Conservation (phyloP, 768 basidiomycete genomes). For the Leccinum longicurvipes region DNA sequence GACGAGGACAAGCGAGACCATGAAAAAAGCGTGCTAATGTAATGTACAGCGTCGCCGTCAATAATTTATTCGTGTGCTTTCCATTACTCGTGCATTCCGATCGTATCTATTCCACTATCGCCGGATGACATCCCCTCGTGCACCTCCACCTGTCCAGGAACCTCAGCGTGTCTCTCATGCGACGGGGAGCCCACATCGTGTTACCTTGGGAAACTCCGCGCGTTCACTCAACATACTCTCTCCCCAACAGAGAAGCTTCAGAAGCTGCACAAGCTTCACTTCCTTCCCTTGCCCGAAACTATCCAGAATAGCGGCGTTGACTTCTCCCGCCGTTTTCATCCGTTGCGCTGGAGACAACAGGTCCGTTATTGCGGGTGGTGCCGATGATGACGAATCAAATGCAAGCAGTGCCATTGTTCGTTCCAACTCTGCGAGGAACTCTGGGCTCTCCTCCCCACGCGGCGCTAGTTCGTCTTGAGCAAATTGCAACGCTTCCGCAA, state of each 20-base stretch:
- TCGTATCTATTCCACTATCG: constrained; percentile 14
- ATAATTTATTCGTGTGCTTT: constrained; percentile 2
- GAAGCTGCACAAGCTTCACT: constrained; percentile 79
- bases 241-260: constrained; percentile 87
- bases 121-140: constrained; percentile 21
- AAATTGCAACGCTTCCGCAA: constrained; percentile 80
- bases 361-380: constrained; percentile 65
- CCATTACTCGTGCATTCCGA: constrained; percentile 24
- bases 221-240: constrained; percentile 74
- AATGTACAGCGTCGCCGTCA: background rate
- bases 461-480: constrained; percentile 94
- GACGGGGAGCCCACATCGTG: constrained; percentile 5
- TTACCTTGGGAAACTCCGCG: constrained; percentile 78
- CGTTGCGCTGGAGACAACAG: constrained; percentile 84
- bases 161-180: constrained; percentile 25
- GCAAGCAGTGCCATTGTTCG: constrained; percentile 91
- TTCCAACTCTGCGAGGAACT: constrained; percentile 90
- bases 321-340: constrained; percentile 91
- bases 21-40: background rate
- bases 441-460: constrained; percentile 90
- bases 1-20: background rate
- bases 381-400: constrained; percentile 59
- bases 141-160: constrained; percentile 30
- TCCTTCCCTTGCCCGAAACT: constrained; percentile 90
- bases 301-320: constrained; percentile 94